Evolutionary conservation across 2,329 filamentous ascomycete genomes (phyloP).

Genomic region (Exophiala alcalophila): DNA sequence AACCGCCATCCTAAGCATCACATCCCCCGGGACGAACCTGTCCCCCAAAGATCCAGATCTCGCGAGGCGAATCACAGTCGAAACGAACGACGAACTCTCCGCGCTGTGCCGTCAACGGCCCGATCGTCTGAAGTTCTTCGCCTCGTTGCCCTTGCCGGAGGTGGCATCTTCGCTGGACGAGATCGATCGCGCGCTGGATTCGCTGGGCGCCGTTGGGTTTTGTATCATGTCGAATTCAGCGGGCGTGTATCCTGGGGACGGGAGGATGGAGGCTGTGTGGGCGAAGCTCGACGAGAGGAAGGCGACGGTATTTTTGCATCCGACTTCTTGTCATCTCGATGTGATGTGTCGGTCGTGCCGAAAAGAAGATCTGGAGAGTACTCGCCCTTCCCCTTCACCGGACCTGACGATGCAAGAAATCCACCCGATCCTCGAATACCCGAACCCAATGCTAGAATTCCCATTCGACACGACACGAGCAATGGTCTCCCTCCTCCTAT

Average conservation of each 20-base stretch:
- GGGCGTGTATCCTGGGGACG: conserved; percentile 51
- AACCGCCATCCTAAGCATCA: too few relatives aligned
- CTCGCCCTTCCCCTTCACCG: neutral
- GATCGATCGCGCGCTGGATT: too few relatives aligned
- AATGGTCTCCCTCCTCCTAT: conserved; percentile 48
- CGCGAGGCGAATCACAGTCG: too few relatives aligned
- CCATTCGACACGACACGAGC: conserved; percentile 52
- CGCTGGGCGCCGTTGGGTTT: conserved; percentile 50
- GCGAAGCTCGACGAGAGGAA: conserved; percentile 4
- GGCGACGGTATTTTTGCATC: conserved; percentile 1
- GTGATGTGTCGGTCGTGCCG: neutral
- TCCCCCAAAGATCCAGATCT: too few relatives aligned
- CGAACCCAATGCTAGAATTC: conserved; percentile 39
- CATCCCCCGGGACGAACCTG: too few relatives aligned
- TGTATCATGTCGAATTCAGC: conserved; percentile 52
- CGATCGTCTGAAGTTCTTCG: too few relatives aligned
- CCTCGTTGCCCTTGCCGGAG: too few relatives aligned
- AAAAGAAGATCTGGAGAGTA: neutral
- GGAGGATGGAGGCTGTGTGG: neutral
- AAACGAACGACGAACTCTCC: conserved; percentile 3
- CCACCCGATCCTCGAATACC: conserved; percentile 2
- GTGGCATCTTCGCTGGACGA: too few relatives aligned
- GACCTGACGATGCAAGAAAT: too few relatives aligned
- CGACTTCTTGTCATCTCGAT: neutral
- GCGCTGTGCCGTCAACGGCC: conserved; percentile 1